Evolutionary conservation across 164 flowering plant species (phyloP).

Genomic region (Piper betle): DNA sequence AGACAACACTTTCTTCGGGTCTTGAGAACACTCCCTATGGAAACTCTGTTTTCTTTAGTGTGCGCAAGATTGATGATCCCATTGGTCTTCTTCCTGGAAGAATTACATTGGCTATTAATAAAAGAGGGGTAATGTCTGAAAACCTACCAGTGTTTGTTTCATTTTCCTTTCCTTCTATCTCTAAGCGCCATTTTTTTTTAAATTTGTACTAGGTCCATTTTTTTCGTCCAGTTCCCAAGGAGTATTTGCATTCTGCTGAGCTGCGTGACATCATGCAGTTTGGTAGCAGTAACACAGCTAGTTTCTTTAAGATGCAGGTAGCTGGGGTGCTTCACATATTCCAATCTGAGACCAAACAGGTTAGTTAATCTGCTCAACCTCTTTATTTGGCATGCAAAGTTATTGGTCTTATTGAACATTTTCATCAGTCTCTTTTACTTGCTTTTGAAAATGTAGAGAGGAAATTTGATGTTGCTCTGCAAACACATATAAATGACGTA

Average conservation of each 20-base stretch:
- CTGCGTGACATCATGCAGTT: conserved; percentile 99
- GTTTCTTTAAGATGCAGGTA: conserved; percentile 97
- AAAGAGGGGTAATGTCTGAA: conserved; percentile 71
- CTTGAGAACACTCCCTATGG: conserved; percentile 90
- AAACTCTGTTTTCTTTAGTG: conserved; percentile 85
- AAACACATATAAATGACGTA: conserved; percentile 98
- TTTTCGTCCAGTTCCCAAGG: conserved; percentile 99
- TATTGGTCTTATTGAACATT: background rate
- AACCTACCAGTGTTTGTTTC: background rate
- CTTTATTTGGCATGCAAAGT: background rate
- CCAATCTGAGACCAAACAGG: conserved; percentile 99
- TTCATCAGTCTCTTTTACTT: background rate
- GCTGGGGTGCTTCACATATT: conserved; percentile 98
- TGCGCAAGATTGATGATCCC: conserved; percentile 97
- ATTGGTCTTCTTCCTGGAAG: conserved; percentile 98
- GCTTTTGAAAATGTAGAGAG: conserved; percentile 38
- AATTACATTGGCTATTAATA: conserved; percentile 82
- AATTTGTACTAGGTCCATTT: conserved; percentile 64
- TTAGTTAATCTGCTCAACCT: conserved; percentile 3
- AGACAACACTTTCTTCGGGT: conserved; percentile 87
- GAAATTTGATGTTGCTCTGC: conserved; percentile 98
- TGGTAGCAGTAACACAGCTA: conserved; percentile 98
- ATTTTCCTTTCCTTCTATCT: background rate
- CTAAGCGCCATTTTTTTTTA: too few relatives aligned
- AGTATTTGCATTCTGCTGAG: conserved; percentile 95